Base-by-base conservation (phyloP, 441 rosid species). In the Euphorbia schlechtendalii region DNA sequence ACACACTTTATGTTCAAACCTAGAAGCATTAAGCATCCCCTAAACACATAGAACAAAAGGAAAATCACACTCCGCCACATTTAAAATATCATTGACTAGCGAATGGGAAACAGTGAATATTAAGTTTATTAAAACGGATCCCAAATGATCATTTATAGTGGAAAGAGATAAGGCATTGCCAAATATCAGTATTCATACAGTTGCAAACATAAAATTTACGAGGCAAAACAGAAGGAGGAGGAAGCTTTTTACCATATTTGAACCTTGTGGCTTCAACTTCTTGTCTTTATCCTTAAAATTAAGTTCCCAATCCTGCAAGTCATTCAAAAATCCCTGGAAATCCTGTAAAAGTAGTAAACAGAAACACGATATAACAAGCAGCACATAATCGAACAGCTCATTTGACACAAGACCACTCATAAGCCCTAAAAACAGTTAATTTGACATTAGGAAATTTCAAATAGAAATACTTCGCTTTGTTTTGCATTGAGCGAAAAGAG, bases 281-380 rank as follows among this genome's bases (percentile, higher is more conserved):
- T 86, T 88, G 75, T 84, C 97, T 40, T 76, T 83, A 60, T 79
- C 83, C 69, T 82, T 80, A 7, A 75, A 61, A 1, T 83, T 82
- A 74, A 82, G 77, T 45, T 94, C 99, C 97, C 96, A 94, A 65
- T 90, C 99, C 93, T 89, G 90, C 90, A 94, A 86, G 77, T 90
- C 86, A 85, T 86, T 89, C 77, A 90, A 80, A 80, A 90, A 82
- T 56, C 97, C 93, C 92, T 83, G 83, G 84, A 90, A 84, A 79
- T 85, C 93, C 96, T 84, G 85, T 65, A 70, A 67, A 65, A 46
- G 49, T 21, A 65, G 61, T 32, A 59, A 72, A 22, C 43, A 65
- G 45, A 6, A 73, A n/a, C n/a, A 38, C 62, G 59, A 51, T 38
- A 27, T 3, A 40, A 56, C 48, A 43, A 36, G 52, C 51, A 70